phyloP scores from a whole-genome alignment of 179 eudicot genomes.

The Spergularia azorica region DNA sequence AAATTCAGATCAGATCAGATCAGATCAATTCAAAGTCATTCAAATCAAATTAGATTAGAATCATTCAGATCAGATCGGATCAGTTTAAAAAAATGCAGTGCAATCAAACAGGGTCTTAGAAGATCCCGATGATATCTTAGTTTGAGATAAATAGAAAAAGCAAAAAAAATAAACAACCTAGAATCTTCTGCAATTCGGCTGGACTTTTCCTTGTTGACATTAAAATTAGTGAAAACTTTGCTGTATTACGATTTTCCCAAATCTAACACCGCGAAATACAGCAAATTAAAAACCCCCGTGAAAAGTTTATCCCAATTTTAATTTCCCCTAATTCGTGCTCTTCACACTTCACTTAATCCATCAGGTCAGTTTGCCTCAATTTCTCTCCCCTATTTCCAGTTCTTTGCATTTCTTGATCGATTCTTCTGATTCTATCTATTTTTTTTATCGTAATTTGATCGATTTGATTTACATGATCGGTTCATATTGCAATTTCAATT shows the following conservation, averaged over 20 bases:
- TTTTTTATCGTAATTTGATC: neutral
- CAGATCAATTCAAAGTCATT: too few species aligned
- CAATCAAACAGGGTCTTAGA: too few species aligned
- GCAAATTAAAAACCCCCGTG: neutral
- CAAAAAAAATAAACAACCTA: constrained; percentile 16
- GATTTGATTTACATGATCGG: neutral
- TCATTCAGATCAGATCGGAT: too few species aligned
- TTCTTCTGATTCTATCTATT: neutral
- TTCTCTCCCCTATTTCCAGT: neutral
- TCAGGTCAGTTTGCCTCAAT: constrained; percentile 11
- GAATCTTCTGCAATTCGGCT: constrained; percentile 21
- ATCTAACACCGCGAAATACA: neutral
- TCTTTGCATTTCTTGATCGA: neutral
- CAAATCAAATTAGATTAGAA: too few species aligned
- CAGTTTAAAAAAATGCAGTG: too few species aligned
- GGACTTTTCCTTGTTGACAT: neutral
- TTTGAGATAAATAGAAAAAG: neutral
- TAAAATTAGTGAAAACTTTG: neutral
- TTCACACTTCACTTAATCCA: constrained; percentile 10
- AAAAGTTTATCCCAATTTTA: neutral
- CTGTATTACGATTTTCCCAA: neutral
- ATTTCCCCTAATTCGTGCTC: neutral
- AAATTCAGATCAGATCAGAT: too few species aligned
- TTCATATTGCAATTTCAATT: neutral
- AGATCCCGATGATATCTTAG: neutral